Evolutionary conservation across 2,329 filamentous ascomycete species (phyloP).

Genomic region (Aureobasidium sp.): DNA sequence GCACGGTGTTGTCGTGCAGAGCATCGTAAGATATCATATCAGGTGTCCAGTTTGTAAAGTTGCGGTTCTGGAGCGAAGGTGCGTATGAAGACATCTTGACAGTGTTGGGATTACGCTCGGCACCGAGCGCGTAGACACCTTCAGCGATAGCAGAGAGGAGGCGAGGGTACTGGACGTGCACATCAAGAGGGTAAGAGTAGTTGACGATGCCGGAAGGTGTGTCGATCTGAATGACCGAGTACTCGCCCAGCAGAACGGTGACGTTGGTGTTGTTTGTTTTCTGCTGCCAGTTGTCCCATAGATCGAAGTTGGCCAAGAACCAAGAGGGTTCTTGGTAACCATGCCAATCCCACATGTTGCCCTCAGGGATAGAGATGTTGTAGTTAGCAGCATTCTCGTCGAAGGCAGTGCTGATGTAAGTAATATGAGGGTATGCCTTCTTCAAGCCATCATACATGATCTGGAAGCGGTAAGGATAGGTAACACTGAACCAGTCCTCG

Average conservation of each 20-base stretch:
- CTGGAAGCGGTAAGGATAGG: slow-evolving; percentile 41
- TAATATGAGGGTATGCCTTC: slow-evolving; percentile 46
- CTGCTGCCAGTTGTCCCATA: slow-evolving; percentile 33
- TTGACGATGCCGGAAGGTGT: slow-evolving; percentile 21
- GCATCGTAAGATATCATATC: slow-evolving; percentile 27
- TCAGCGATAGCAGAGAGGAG: slow-evolving; percentile 23
- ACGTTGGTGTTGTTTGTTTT: slow-evolving; percentile 18
- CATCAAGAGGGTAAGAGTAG: slow-evolving; percentile 18
- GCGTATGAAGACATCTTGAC: slow-evolving; percentile 24
- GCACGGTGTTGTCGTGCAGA: slow-evolving; percentile 23
- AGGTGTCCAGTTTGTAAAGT: slow-evolving; percentile 27
- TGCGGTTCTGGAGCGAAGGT: slow-evolving; percentile 25
- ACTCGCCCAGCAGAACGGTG: slow-evolving; percentile 20
- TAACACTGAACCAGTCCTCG: slow-evolving; percentile 47
- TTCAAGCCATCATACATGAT: slow-evolving; percentile 51
- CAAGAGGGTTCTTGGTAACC: slow-evolving; percentile 33
- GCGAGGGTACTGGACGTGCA: slow-evolving; percentile 22
- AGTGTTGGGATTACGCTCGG: slow-evolving; percentile 24
- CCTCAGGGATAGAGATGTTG: slow-evolving; percentile 29
- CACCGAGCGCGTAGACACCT: slow-evolving; percentile 24
- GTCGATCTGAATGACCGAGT: slow-evolving; percentile 24
- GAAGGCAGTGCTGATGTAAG: slow-evolving; percentile 33
- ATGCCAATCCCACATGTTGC: slow-evolving; percentile 32
- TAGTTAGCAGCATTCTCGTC: slow-evolving; percentile 22
- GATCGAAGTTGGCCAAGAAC: slow-evolving; percentile 33